Conservation (phyloP, 352 stramenopile species). For the Pythium utonaiense region DNA sequence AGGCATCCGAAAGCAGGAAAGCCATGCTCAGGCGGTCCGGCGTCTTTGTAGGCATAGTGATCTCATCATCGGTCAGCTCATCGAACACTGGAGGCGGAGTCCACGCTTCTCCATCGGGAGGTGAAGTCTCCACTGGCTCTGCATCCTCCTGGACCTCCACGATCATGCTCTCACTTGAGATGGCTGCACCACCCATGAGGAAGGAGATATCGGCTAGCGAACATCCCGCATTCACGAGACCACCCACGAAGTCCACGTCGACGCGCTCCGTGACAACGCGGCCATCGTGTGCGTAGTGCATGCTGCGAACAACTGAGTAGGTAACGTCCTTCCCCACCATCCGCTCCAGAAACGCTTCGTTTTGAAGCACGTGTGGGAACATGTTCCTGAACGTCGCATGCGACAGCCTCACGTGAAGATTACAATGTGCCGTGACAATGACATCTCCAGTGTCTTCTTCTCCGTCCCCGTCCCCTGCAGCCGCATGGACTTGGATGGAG, state of each 20-base stretch:
- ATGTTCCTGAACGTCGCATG: slow-evolving; percentile 22
- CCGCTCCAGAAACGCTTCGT: slow-evolving; percentile 20
- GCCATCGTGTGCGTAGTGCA: slow-evolving; percentile 20
- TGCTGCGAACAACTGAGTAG: slow-evolving; percentile 10
- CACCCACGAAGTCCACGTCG: slow-evolving; percentile 19
- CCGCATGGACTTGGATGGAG: not conserved
- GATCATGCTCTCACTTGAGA: slow-evolving; percentile 19
- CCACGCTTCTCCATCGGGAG: not conserved
- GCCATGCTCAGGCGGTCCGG: slow-evolving; percentile 4
- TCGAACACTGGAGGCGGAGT: not conserved
- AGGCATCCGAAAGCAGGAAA: slow-evolving; percentile 1
- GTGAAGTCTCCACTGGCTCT: no score
- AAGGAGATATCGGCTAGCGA: slow-evolving; percentile 9
- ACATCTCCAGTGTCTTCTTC: not conserved
- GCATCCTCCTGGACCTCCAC: slow-evolving; percentile 1
- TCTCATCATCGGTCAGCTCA: not conserved
- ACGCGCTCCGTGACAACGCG: slow-evolving; percentile 14
- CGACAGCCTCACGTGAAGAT: slow-evolving; percentile 15
- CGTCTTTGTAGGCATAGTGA: not conserved
- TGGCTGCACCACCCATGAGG: slow-evolving; percentile 12
- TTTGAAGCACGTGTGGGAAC: slow-evolving; percentile 25
- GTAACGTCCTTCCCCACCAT: slow-evolving; percentile 20
- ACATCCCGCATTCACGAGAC: slow-evolving; percentile 8
- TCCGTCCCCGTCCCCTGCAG: not conserved
- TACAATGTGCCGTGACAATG: slow-evolving; percentile 9